Percentiles rank a stretch among this genome's conserved stretches.
phyloP scores from a whole-genome alignment of 805 yeast species.

The Kazachstania martiniae region DNA sequence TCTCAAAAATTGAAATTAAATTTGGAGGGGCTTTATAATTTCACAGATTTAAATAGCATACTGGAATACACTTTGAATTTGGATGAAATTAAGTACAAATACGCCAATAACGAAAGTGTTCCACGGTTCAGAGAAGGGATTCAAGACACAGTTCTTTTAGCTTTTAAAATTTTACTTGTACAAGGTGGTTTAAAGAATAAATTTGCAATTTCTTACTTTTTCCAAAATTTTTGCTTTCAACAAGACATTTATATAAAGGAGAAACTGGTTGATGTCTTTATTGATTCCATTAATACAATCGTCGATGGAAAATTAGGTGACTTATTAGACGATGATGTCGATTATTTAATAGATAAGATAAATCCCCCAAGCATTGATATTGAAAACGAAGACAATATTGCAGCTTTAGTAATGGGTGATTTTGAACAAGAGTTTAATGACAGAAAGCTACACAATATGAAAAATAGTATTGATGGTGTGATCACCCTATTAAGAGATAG shows the following conservation, averaged over 20 bases:
- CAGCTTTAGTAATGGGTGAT: constrained; percentile 7
- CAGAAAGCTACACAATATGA: constrained; percentile 16
- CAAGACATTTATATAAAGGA: constrained; percentile 41
- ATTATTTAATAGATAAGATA: constrained; percentile 21
- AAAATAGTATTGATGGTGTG: constrained; percentile 21
- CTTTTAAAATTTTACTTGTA: constrained; percentile 57
- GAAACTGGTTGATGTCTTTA: constrained; percentile 38
- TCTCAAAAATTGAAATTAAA: constrained; percentile 56
- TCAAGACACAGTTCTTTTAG: constrained; percentile 48
- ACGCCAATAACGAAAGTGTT: constrained; percentile 2
- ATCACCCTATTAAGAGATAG: constrained; percentile 15
- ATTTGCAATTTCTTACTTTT: constrained; percentile 49
- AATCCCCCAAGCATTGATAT: constrained; percentile 14
- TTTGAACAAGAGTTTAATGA: constrained; percentile 5
- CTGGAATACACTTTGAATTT: constrained; percentile 40
- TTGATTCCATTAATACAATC: constrained; percentile 48
- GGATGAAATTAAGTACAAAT: constrained; percentile 26
- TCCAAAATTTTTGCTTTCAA: constrained; percentile 47
- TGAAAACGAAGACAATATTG: constrained; percentile 12
- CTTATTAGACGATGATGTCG: constrained; percentile 57
- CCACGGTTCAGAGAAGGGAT: constrained; percentile 19
- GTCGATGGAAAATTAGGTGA: constrained; percentile 54
- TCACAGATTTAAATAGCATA: constrained; percentile 40
- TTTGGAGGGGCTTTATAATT: constrained; percentile 38
- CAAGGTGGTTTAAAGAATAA: constrained; percentile 71